A percentile compares a stretch with the other conserved stretches of the same genome.
Evolutionary conservation across 2,329 filamentous ascomycete species (phyloP).

Genomic region (Zymoseptoria crescenta): DNA sequence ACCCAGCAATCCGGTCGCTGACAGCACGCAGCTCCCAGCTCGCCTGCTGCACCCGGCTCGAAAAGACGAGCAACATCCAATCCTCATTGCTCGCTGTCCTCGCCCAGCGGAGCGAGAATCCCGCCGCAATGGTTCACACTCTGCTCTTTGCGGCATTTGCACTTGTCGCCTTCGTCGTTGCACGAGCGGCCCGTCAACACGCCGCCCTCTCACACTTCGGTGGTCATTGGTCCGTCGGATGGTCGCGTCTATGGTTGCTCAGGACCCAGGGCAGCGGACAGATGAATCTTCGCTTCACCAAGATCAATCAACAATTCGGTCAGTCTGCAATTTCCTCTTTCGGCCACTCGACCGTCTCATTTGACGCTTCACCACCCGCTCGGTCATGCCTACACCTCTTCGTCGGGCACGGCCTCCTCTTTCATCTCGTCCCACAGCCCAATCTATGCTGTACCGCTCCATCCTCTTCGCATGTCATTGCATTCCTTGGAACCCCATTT

Average conservation of each 20-base stretch:
- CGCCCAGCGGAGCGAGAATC: conserved; percentile 1
- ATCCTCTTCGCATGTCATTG: background rate
- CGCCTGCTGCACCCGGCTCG: conserved; percentile 17
- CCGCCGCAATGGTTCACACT: conserved; percentile 19
- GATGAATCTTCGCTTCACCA: conserved; percentile 33
- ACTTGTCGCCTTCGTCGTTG: conserved; percentile 17
- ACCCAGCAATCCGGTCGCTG: conserved; percentile 9
- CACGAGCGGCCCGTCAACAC: conserved; percentile 26
- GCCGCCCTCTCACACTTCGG: conserved; percentile 29
- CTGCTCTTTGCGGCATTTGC: conserved; percentile 19
- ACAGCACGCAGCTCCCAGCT: conserved; percentile 9
- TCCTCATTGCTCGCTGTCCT: background rate
- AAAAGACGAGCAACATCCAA: conserved; percentile 8
- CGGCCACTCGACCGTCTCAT: background rate
- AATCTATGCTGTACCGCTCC: background rate
- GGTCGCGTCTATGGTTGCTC: conserved; percentile 34
- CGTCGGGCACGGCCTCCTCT: background rate
- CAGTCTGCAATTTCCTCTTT: conserved; percentile 9
- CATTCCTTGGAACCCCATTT: background rate
- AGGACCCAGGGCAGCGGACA: conserved; percentile 29
- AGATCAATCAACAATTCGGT: conserved; percentile 33
- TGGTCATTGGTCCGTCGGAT: conserved; percentile 32
- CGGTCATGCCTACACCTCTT: background rate
- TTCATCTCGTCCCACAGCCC: background rate
- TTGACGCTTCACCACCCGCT: background rate